These are phyloP conservation scores for Ceratocystis ficicola DNA, from an alignment of 2,329 filamentous ascomycete species.

Conservation along the genomic window DNA sequence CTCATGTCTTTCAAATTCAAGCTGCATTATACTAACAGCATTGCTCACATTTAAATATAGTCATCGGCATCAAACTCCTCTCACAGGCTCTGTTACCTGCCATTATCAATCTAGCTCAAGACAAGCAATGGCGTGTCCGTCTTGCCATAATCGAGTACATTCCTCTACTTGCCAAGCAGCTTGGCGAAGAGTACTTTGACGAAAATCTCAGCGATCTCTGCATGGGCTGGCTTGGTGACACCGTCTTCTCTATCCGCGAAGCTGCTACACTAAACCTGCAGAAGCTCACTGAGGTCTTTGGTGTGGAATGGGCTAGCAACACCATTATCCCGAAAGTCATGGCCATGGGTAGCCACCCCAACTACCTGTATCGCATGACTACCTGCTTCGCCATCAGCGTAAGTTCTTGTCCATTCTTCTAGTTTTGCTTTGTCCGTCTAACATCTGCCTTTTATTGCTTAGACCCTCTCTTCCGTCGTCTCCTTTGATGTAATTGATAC, in stretches of 20 bases:
- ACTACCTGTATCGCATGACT: constrained; percentile 99
- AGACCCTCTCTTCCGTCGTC: constrained; percentile 90
- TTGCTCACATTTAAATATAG: constrained; percentile 33
- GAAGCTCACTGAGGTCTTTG: constrained; percentile 97
- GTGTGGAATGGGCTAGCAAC: constrained; percentile 92
- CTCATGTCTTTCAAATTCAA: neutral
- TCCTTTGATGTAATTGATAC: constrained; percentile 85
- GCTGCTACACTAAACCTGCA: constrained; percentile 94
- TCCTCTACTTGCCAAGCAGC: constrained; percentile 83
- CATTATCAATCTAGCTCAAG: constrained; percentile 92
- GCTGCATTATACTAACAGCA: neutral
- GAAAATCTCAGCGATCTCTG: constrained; percentile 91
- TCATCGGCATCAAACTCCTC: constrained; percentile 93
- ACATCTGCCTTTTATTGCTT: constrained; percentile 11
- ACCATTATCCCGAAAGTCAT: constrained; percentile 98
- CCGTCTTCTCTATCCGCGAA: constrained; percentile 96
- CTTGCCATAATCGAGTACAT: constrained; percentile 99
- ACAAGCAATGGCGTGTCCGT: constrained; percentile 98
- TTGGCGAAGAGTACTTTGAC: constrained; percentile 95
- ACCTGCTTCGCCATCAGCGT: constrained; percentile 99
- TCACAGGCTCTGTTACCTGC: constrained; percentile 94
- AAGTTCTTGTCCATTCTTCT: constrained; percentile 32
- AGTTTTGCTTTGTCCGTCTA: constrained; percentile 24
- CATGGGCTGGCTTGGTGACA: constrained; percentile 98
- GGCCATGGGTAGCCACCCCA: constrained; percentile 94